Evolutionary conservation across 495 filamentous ascomycete genomes (phyloP).

Genomic region (Penicillium waksmanii): DNA sequence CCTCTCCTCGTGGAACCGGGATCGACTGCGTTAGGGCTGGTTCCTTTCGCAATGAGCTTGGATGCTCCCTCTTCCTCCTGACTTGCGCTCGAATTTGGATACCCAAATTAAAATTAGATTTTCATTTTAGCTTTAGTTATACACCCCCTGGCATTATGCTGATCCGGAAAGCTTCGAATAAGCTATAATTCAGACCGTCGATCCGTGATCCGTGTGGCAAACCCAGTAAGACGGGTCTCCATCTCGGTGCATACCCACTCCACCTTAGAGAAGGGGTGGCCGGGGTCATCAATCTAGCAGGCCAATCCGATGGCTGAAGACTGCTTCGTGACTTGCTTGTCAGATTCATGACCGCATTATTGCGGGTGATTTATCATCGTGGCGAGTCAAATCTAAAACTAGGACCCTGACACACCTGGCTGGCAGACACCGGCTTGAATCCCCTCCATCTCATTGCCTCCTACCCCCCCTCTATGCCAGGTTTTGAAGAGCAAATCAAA

Average conservation of each 20-base stretch:
- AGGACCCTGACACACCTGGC: conserved; percentile 12
- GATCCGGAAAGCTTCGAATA: conserved; percentile 23
- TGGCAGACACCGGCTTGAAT: conserved; percentile 4
- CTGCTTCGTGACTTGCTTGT: conserved; percentile 11
- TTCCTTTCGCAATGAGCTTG: conserved; percentile 29
- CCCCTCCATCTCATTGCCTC: conserved; percentile 2
- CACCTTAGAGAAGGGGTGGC: conserved; percentile 7
- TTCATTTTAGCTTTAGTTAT: neutral
- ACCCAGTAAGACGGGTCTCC: conserved; percentile 11
- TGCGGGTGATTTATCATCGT: conserved; percentile 35
- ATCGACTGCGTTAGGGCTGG: conserved; percentile 6
- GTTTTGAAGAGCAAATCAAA: conserved; percentile 1
- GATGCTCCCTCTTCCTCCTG: conserved; percentile 14
- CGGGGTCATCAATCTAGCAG: conserved; percentile 3
- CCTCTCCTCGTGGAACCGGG: conserved; percentile 27
- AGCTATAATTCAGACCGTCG: conserved; percentile 22
- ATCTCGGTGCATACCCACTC: conserved; percentile 19
- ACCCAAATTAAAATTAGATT: neutral
- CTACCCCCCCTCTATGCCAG: conserved; percentile 9
- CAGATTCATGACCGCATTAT: conserved; percentile 3
- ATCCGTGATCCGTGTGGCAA: conserved; percentile 21
- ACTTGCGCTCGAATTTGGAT: conserved; percentile 9
- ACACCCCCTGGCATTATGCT: conserved; percentile 8
- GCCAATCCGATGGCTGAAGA: conserved; percentile 3
- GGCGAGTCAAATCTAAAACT: conserved; percentile 24